Percentiles rank a stretch among this genome's conserved stretches.
Evolutionary conservation across 208 protist species (phyloP).

Genomic region (Angomonas ambiguus): DNA sequence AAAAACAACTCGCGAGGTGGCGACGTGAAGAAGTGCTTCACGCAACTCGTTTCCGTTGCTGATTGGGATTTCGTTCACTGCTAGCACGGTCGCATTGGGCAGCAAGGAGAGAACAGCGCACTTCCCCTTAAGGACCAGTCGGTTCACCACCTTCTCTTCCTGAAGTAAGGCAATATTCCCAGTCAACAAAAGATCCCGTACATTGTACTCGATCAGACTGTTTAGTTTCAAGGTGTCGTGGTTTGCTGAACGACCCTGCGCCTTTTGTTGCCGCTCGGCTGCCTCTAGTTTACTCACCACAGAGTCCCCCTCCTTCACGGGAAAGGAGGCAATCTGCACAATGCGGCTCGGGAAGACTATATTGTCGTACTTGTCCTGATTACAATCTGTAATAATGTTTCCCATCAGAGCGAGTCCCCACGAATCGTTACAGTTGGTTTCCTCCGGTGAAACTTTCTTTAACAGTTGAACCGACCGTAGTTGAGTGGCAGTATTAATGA

Average conservation of each 20-base stretch:
- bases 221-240: not conserved
- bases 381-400: not conserved
- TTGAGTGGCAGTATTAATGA: not conserved
- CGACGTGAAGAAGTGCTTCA: slow-evolving; percentile 19
- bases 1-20: too few species aligned
- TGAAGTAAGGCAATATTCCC: slow-evolving; percentile 8
- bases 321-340: not conserved
- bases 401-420: not conserved
- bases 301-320: not conserved
- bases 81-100: slow-evolving; percentile 20
- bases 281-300: not conserved
- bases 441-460: too few species aligned
- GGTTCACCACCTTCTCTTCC: slow-evolving; percentile 18
- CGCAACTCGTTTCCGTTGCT: slow-evolving; percentile 25
- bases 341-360: not conserved
- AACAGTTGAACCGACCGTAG: not conserved
- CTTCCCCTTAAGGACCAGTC: slow-evolving; percentile 22
- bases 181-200: not conserved
- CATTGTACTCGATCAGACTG: not conserved
- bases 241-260: not conserved
- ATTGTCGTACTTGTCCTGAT: not conserved
- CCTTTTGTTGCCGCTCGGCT: not conserved
- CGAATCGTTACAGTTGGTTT: too few species aligned
- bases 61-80: slow-evolving; percentile 28
- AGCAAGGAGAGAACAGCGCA: slow-evolving; percentile 17